These are phyloP conservation scores for Pichia sp. DNA, from an alignment of 1,139 yeast genomes.

Conservation along the genomic window DNA sequence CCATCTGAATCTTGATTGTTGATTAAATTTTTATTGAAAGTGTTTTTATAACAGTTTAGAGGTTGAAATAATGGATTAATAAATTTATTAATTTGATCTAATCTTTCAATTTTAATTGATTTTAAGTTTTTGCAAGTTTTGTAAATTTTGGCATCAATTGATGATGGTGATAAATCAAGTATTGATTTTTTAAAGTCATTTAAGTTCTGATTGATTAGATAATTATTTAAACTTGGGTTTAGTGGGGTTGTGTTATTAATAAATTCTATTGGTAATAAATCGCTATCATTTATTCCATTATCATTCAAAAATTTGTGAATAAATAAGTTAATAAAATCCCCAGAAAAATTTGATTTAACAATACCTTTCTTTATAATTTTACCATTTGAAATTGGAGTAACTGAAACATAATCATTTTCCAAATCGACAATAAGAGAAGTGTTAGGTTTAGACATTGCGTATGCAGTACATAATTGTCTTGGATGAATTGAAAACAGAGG, in stretches of 20 bases:
- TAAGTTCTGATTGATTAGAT: conserved; percentile 37
- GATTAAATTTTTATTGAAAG: conserved; percentile 20
- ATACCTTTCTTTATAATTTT: conserved; percentile 55
- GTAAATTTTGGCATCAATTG: conserved; percentile 32
- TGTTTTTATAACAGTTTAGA: conserved; percentile 32
- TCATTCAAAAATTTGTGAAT: conserved; percentile 35
- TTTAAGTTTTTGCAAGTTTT: conserved; percentile 44
- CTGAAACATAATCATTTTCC: conserved; percentile 54
- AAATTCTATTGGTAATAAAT: conserved; percentile 26
- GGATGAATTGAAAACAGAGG: conserved; percentile 66
- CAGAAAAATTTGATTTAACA: conserved; percentile 57
- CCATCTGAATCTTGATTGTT: conserved; percentile 36
- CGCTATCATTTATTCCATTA: conserved; percentile 24
- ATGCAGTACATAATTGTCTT: conserved; percentile 63
- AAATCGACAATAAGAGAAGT: conserved; percentile 65
- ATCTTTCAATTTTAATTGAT: conserved; percentile 33
- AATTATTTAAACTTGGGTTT: conserved; percentile 44
- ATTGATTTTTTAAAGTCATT: conserved; percentile 46
- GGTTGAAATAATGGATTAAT: conserved; percentile 56
- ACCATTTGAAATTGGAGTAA: conserved; percentile 71
- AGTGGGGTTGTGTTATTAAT: conserved; percentile 21
- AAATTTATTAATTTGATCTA: conserved; percentile 37
- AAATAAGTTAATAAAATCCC: conserved; percentile 61
- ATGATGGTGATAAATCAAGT: conserved; percentile 29
- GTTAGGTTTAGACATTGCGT: conserved; percentile 56